phyloP scores from a whole-genome alignment of 176 grass and related monocot species.

The Bromus sterilis region DNA sequence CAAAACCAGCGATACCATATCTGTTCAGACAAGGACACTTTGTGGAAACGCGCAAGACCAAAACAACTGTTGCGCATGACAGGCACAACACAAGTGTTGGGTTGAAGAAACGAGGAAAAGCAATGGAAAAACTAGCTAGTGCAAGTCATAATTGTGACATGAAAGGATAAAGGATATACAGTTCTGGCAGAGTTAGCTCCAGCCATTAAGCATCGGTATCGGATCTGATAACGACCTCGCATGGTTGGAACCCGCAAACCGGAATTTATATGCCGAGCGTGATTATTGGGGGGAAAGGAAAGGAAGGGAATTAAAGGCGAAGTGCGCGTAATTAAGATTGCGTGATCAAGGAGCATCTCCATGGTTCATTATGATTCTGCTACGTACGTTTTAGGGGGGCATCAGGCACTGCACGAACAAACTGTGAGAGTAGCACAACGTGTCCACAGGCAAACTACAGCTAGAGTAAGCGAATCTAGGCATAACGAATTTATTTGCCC shows the following conservation, averaged over 20 bases:
- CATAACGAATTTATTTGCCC: not conserved
- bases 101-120: not conserved
- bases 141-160: not conserved
- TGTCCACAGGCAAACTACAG: not conserved
- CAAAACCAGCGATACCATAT: not conserved
- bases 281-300: too few relatives aligned
- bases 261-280: not conserved
- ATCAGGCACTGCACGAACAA: not conserved
- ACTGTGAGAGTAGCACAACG: not conserved
- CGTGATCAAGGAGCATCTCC: not conserved
- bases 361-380: not conserved
- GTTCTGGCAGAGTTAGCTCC: not conserved
- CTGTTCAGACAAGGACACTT: not conserved
- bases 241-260: too few relatives aligned
- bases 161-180: not conserved
- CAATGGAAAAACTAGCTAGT: not conserved
- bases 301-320: too few relatives aligned
- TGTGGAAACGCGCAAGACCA: not conserved
- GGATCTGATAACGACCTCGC: not conserved
- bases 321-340: too few relatives aligned
- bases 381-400: not conserved
- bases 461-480: not conserved
- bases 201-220: not conserved
- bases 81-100: not conserved
- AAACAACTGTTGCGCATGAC: not conserved